These are phyloP conservation scores for Stagonosporopsis cucurbitacearum DNA, from an alignment of 2,329 filamentous ascomycete species.

Conservation along the genomic window DNA sequence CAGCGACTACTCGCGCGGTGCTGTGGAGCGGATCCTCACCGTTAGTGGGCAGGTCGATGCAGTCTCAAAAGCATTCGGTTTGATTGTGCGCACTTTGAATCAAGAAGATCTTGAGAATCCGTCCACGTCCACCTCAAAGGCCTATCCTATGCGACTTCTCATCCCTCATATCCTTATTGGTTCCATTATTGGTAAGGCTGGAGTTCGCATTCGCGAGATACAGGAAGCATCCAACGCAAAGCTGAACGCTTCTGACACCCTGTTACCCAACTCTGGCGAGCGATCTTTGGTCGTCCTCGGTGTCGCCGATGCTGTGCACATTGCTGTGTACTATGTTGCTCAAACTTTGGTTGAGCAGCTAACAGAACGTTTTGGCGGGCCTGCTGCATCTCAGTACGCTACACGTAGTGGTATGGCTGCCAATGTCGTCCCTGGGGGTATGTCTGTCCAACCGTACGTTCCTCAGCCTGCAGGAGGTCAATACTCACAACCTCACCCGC, in stretches of 20 bases:
- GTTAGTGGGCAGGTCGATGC: constrained; percentile 97
- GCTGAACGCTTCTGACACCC: constrained; percentile 94
- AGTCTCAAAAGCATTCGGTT: constrained; percentile 96
- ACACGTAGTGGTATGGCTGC: constrained; percentile 92
- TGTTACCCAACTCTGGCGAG: constrained; percentile 92
- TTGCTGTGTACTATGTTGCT: constrained; percentile 97
- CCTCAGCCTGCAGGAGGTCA: constrained; percentile 92
- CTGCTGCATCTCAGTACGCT: constrained; percentile 95
- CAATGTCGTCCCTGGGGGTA: constrained; percentile 91
- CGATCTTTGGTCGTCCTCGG: constrained; percentile 97
- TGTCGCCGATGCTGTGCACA: constrained; percentile 97
- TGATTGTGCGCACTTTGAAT: constrained; percentile 98
- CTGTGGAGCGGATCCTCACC: constrained; percentile 95
- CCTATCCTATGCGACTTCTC: constrained; percentile 91
- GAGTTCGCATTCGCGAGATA: constrained; percentile 95
- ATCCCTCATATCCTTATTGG: constrained; percentile 97
- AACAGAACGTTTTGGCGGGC: constrained; percentile 94
- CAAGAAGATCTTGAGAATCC: constrained; percentile 89
- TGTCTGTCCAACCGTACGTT: constrained; percentile 98
- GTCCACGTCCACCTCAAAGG: constrained; percentile 93
- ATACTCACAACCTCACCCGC: constrained; percentile 89
- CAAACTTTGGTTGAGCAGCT: constrained; percentile 98
- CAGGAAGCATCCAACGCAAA: constrained; percentile 97
- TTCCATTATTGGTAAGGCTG: constrained; percentile 97
- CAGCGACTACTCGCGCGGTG: constrained; percentile 96